Percentiles rank a stretch among this genome's conserved stretches.
These are phyloP conservation scores for Syzygium aromaticum DNA, from an alignment of 345 rosid genomes.

Conservation along the genomic window DNA sequence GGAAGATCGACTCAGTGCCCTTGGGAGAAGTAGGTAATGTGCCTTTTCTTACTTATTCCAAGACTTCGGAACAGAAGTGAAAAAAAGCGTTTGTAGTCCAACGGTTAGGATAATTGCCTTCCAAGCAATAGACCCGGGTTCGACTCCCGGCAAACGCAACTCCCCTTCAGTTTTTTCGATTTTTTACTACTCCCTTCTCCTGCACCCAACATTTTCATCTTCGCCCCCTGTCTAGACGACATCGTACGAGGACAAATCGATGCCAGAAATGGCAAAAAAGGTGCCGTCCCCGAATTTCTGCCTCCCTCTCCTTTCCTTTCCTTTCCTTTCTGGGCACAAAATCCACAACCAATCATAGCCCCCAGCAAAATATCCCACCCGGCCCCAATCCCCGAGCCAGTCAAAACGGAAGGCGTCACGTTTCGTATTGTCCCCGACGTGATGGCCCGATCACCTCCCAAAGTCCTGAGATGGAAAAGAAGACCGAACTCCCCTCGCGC, in stretches of 20 bases:
- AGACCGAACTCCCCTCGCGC: neutral
- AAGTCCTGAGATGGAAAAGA: neutral
- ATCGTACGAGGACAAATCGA: neutral
- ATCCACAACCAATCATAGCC: neutral
- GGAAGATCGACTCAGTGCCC: neutral
- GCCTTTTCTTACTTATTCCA: fast-evolving
- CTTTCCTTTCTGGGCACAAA: conserved; percentile 6
- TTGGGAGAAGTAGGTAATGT: neutral
- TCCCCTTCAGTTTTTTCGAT: fast-evolving
- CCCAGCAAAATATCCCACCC: neutral
- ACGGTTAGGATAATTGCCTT: conserved; percentile 90
- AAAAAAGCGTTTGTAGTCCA: conserved; percentile 58
- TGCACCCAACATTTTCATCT: neutral
- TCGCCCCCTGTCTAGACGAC: neutral
- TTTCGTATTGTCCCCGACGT: neutral
- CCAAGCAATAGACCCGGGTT: conserved; percentile 89
- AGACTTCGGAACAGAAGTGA: fast-evolving
- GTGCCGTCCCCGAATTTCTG: neutral
- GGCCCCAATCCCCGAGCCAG: neutral
- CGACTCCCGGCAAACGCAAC: conserved; percentile 90
- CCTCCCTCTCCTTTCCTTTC: conserved; percentile 36
- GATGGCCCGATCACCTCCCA: neutral
- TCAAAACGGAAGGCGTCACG: neutral
- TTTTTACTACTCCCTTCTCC: neutral
- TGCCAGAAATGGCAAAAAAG: neutral